Conservation (phyloP, 352 stramenopile genomes). For the Blastocystis sp. region DNA sequence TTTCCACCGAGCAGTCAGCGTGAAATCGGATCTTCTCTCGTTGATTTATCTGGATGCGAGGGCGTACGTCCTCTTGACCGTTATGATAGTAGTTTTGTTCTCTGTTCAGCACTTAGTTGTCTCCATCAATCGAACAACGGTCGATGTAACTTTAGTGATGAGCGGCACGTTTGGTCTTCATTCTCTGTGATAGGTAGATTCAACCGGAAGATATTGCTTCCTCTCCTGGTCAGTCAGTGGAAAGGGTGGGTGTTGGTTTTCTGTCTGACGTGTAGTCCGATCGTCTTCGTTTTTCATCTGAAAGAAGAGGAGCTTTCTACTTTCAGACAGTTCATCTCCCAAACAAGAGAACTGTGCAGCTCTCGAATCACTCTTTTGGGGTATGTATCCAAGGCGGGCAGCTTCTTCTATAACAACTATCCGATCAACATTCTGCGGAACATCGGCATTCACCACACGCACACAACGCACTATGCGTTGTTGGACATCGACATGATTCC, state of each 20-base stretch:
- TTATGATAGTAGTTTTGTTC: no score
- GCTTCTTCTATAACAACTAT: conserved; percentile 40
- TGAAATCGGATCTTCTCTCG: no score
- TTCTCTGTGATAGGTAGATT: no score
- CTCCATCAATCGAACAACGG: no score
- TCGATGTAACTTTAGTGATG: no score
- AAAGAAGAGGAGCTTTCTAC: neutral
- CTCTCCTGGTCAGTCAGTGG: neutral
- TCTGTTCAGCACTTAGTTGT: no score
- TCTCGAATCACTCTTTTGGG: neutral
- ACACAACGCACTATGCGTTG: neutral
- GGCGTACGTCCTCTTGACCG: no score
- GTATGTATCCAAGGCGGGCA: neutral
- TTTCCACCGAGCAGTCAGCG: no score
- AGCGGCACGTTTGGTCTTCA: no score
- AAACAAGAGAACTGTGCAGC: neutral
- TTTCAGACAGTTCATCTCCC: neutral
- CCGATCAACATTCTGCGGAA: conserved; percentile 59
- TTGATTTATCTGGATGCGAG: no score
- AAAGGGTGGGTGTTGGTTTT: neutral
- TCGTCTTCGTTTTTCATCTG: conserved; percentile 42
- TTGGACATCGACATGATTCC: conserved; percentile 58
- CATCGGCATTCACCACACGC: neutral
- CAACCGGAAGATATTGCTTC: no score
- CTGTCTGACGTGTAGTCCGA: neutral